phyloP scores from a whole-genome alignment of 176 grass and related monocot species.

The Triticum dicoccoides region DNA sequence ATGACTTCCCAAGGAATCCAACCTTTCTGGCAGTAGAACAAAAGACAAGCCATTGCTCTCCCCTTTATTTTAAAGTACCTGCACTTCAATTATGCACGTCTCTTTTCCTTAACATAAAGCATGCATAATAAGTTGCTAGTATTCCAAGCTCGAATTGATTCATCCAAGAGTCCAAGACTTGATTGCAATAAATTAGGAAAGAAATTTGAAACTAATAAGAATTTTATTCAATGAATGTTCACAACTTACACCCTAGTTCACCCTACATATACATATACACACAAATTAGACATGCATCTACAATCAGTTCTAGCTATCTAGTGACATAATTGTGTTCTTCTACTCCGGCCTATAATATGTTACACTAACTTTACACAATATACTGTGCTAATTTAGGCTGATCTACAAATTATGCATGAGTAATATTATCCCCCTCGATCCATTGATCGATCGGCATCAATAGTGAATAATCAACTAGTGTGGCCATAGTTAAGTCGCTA shows the following conservation, averaged over 20 bases:
- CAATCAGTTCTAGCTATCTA: constrained; percentile 21
- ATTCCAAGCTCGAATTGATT: neutral
- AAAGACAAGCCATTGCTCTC: constrained; percentile 8
- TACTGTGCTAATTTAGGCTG: neutral
- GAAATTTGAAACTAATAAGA: neutral
- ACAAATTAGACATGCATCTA: constrained; percentile 8
- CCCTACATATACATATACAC: neutral
- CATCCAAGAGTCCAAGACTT: neutral
- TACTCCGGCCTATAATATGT: neutral
- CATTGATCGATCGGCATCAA: neutral
- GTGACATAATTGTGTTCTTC: neutral
- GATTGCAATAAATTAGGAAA: neutral
- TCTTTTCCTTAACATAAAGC: neutral
- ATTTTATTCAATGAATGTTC: constrained; percentile 13
- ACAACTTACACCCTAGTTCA: neutral
- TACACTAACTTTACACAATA: constrained; percentile 16
- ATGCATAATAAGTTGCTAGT: neutral
- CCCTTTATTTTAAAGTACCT: neutral
- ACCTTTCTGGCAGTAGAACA: constrained; percentile 1
- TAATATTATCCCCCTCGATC: neutral
- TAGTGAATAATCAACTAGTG: neutral
- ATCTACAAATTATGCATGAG: neutral
- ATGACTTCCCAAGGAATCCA: neutral
- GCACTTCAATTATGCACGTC: neutral
- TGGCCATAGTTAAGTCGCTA: neutral